Base-by-base conservation (phyloP, 1,139 yeast species). In the Trichomonascaceae sp. region DNA sequence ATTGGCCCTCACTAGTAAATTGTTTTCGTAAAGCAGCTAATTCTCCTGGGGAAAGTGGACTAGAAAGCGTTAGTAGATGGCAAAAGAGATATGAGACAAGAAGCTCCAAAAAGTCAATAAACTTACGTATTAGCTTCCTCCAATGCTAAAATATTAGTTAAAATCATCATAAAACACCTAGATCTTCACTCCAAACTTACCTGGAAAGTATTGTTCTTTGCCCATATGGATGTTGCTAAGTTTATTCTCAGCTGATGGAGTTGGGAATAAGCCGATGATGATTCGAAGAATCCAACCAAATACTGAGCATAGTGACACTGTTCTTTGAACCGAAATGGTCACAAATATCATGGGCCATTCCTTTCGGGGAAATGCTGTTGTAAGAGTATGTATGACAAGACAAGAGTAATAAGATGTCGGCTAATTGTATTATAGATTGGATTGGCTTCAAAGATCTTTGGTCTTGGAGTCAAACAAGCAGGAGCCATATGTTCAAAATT, bases 401-500 rank as follows among this genome's bases (percentile, higher is more conserved):
- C 2, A n/a, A 8, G 20, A 6, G 10, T 43, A n/a, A 24, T 13
- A 10, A 22, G 9, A 24, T 4, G 4, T n/a, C 39, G 44, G 45
- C 41, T 36, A n/a, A 15, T 19, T 9, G 20, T 22, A 22, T 22
- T 22, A 22, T 58, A 80, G 83, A 81, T 84, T 60, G 98, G 95
- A 3, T 77, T 91, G 57, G 83, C 91, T 38, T 80, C 85, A 57
- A 84, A 84, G 58, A 85, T 93, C 61, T 91, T 88, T 68, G 99
- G 98, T 45, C 77, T 93, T 45, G 97, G 98, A 4, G 74, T 75
- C 56, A 71, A 75, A 53, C 82, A 87, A n/a, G 93, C 97, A 1
- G 82, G 81, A 59, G 76, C 77, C 64, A 76, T 95, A 53, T 89
- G 97, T 70, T 85, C 98, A 47, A 87, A 83, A 67, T 82, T 93